phyloP scores from a whole-genome alignment of 1,139 yeast genomes.

The Saccharomyces pastorianus region DNA sequence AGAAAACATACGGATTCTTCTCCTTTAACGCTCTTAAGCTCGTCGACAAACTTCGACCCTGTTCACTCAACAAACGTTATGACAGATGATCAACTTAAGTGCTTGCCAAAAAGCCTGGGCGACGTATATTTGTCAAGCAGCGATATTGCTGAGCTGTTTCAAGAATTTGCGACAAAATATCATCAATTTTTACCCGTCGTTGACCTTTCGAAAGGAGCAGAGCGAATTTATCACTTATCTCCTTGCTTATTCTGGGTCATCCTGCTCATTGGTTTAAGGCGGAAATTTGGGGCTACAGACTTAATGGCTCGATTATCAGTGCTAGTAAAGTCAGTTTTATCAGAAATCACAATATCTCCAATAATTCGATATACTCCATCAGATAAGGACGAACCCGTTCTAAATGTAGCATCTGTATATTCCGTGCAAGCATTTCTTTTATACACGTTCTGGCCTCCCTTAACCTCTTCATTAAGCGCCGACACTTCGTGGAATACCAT shows the following conservation, averaged over 20 bases:
- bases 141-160: constrained; percentile 55
- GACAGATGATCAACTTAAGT: constrained; percentile 39
- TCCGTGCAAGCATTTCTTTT: constrained; percentile 88
- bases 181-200: constrained; percentile 86
- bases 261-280: constrained; percentile 70
- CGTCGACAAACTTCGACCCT: neutral
- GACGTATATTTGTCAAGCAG: constrained; percentile 52
- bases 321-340: constrained; percentile 63
- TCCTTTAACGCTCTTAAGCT: neutral
- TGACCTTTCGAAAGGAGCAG: constrained; percentile 75
- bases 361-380: constrained; percentile 74
- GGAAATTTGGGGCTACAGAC: constrained; percentile 33
- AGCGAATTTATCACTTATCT: constrained; percentile 63
- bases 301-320: constrained; percentile 53
- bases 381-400: constrained; percentile 66
- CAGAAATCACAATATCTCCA: constrained; percentile 85
- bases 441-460: constrained; percentile 92
- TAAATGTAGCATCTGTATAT: constrained; percentile 87
- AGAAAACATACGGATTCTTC: constrained; percentile 4
- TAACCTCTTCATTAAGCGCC: constrained; percentile 86
- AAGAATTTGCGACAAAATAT: constrained; percentile 64
- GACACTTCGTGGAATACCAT: constrained; percentile 94
- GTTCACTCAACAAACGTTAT: constrained; percentile 16
- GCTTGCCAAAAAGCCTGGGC: constrained; percentile 63
- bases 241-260: constrained; percentile 93